Conservation (phyloP, 306 rosid genomes). For the Aeschynomene evenia region DNA sequence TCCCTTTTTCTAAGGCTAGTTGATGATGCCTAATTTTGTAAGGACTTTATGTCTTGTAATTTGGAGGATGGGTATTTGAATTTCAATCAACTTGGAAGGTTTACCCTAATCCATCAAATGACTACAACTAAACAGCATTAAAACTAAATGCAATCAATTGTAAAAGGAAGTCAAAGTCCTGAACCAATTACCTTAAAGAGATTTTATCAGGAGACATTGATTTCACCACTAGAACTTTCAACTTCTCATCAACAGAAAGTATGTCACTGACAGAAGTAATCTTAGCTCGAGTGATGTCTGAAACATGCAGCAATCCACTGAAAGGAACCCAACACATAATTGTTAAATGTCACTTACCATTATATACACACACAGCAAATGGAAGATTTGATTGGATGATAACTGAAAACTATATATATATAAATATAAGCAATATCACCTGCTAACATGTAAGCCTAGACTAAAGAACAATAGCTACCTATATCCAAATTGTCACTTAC, state of each 20-base stretch:
- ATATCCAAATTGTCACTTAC: slow-evolving; percentile 36
- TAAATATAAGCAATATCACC: neutral
- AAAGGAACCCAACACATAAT: slow-evolving; percentile 28
- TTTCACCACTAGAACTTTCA: slow-evolving; percentile 76
- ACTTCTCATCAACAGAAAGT: slow-evolving; percentile 68
- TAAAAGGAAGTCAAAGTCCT: slow-evolving; percentile 5
- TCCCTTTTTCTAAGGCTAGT: neutral
- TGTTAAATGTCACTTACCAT: slow-evolving; percentile 3
- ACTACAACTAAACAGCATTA: neutral
- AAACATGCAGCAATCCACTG: slow-evolving; percentile 91
- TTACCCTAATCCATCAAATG: neutral
- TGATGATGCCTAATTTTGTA: neutral
- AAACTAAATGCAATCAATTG: neutral
- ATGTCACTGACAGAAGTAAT: slow-evolving; percentile 61
- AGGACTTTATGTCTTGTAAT: neutral
- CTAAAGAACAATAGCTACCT: neutral
- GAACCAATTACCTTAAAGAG: slow-evolving; percentile 60
- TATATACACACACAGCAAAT: neutral
- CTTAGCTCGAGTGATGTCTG: slow-evolving; percentile 60
- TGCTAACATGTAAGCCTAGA: neutral
- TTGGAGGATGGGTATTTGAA: neutral
- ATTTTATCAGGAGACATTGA: slow-evolving; percentile 73
- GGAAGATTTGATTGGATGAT: no score
- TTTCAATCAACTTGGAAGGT: neutral
- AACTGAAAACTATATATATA: no score